Base-by-base conservation (phyloP, 202 grass and related monocot genomes). In the Zizania palustris region DNA sequence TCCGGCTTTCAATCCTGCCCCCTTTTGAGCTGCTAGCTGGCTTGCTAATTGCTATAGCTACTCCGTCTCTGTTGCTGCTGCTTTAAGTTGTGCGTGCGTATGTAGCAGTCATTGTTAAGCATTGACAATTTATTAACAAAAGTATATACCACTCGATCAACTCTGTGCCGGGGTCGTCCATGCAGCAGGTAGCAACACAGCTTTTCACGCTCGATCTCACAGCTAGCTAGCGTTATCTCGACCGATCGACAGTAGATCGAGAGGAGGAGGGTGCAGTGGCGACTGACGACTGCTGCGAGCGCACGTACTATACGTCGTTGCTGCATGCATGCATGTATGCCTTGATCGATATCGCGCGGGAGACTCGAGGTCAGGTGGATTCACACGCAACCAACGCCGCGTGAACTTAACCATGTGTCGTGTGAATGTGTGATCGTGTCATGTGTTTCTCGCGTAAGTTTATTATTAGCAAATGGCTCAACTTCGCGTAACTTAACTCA, bases 151-250 rank as follows among this genome's bases (percentile, higher is more conserved):
- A 21, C n/a, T n/a, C n/a, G n/a, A n/a, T n/a, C n/a, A n/a, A n/a
- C n/a, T n/a, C n/a, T n/a, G n/a, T n/a, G n/a, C 45, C 44, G 50
- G 83, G 85, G 60, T 61, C 85, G 60, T 61, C 85, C 85, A 55
- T 43, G 60, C 7, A 3, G 22, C 22, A 21, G 65, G 60, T 4
- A 3, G 22, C 22, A 21, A 58, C 64, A 9, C 6, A 50, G 14
- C 40, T 59, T 72, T 82, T 53, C 14, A 11, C 19, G 9, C 33
- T 20, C 19, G 9, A 18, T 20, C 3, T 28, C 28, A 28, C 53
- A 2, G 53, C 67, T n/a, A n/a, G n/a, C n/a, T n/a, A n/a, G n/a
- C n/a, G 74, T 87, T 83, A 82, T 87, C 85, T 42, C 7, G 51
- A 55, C 19, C 51, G 9, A 20, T 55, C 65, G 40, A 28, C 28